Evolutionary conservation across 2,329 filamentous ascomycete genomes (phyloP).

Genomic region (Colletotrichum gigasporum): DNA sequence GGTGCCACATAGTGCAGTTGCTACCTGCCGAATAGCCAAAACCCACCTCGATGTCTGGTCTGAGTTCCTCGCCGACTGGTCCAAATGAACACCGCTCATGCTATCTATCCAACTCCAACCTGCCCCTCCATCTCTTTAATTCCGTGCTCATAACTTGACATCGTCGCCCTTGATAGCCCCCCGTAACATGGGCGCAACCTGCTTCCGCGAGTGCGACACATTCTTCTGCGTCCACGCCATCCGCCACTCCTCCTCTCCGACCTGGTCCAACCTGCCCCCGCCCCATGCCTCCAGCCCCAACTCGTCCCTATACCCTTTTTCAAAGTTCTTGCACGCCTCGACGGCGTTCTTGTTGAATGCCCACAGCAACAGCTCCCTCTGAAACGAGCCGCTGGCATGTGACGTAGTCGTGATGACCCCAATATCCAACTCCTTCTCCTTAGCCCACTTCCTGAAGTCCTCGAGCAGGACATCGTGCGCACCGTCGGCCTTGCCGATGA

Average conservation of each 20-base stretch:
- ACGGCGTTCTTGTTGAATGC: conserved; percentile 61
- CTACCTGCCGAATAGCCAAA: no score
- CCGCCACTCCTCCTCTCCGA: conserved; percentile 54
- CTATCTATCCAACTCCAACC: no score
- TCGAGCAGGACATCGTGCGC: conserved; percentile 53
- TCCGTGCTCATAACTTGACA: no score
- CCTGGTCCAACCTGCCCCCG: conserved; percentile 55
- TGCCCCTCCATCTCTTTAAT: no score
- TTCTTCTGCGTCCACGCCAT: conserved; percentile 74
- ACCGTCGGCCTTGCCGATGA: conserved; percentile 62
- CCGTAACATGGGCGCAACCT: conserved; percentile 73
- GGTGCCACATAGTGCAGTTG: no score
- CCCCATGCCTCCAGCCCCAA: conserved; percentile 67
- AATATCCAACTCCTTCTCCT: conserved; percentile 69
- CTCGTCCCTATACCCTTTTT: conserved; percentile 49
- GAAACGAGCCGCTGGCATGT: conserved; percentile 63
- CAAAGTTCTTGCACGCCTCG: conserved; percentile 65
- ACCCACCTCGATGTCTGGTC: no score
- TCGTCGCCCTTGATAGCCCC: conserved; percentile 55
- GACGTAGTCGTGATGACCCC: conserved; percentile 77
- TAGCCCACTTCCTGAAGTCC: conserved; percentile 61
- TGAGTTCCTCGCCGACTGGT: no score
- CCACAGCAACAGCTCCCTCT: conserved; percentile 75
- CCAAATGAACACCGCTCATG: no score
- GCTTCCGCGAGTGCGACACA: conserved; percentile 70